These are phyloP conservation scores for Besnoitia besnoiti DNA, from an alignment of 169 alveolate species.

Conservation along the genomic window DNA sequence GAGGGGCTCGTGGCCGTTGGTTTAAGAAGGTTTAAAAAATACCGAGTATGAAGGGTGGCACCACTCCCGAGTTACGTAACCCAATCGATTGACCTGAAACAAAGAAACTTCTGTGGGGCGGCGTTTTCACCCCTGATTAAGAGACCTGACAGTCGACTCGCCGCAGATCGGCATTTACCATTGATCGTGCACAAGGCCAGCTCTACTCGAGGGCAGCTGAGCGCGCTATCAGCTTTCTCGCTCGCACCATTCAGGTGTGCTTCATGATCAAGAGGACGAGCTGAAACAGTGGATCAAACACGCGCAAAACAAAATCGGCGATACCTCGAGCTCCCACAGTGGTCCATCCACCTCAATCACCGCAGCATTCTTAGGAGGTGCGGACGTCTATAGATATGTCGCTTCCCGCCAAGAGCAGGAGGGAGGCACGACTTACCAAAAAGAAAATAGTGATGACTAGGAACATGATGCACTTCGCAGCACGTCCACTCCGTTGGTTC, in stretches of 20 bases:
- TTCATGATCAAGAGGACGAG: slow-evolving; percentile 52
- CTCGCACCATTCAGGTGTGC: slow-evolving; percentile 58
- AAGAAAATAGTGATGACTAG: slow-evolving; percentile 53
- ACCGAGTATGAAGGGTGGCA: too few species aligned
- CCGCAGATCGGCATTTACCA: not conserved
- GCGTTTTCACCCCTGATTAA: not conserved
- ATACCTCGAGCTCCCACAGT: too few species aligned
- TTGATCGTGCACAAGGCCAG: too few species aligned
- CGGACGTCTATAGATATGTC: too few species aligned
- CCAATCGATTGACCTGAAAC: not conserved
- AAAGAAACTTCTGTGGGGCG: not conserved
- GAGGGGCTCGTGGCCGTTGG: too few species aligned
- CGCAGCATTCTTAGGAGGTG: too few species aligned
- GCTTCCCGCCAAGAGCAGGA: too few species aligned
- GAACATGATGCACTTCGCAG: slow-evolving; percentile 62
- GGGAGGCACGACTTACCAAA: slow-evolving; percentile 37
- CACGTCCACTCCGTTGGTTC: slow-evolving; percentile 59
- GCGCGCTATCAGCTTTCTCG: not conserved
- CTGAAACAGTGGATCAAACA: slow-evolving; percentile 23
- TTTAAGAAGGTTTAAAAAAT: too few species aligned
- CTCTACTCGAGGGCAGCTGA: not conserved
- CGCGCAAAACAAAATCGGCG: too few species aligned
- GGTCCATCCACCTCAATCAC: too few species aligned
- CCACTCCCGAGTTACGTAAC: too few species aligned
- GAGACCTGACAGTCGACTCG: slow-evolving; percentile 3